Evolutionary conservation across 139 green algal species (phyloP).

Genomic region (Chlorella ohadii): DNA sequence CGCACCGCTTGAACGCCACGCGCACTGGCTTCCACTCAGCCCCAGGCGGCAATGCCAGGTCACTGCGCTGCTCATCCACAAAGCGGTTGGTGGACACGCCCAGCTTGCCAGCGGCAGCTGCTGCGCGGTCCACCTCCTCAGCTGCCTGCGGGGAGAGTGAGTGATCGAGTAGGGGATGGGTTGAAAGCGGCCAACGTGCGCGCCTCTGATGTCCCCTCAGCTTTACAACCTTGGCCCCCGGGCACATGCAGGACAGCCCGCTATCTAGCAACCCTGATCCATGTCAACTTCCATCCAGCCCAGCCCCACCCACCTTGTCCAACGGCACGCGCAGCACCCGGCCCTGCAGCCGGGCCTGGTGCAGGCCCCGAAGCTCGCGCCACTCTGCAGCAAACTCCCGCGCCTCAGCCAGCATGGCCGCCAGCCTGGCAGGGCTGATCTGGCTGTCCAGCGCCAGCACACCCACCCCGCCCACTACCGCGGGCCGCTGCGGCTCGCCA

Average conservation of each 20-base stretch:
- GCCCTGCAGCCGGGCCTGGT: slow-evolving; percentile 57
- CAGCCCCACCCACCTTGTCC: slow-evolving; percentile 34
- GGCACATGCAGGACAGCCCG: too few relatives aligned
- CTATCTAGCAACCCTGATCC: too few relatives aligned
- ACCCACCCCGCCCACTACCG: slow-evolving; percentile 56
- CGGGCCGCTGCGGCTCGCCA: neutral
- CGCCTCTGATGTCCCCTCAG: too few relatives aligned
- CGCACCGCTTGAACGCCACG: slow-evolving; percentile 44
- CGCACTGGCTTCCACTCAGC: slow-evolving; percentile 41
- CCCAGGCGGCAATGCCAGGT: slow-evolving; percentile 41
- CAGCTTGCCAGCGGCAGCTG: slow-evolving; percentile 60
- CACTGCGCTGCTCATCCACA: slow-evolving; percentile 27
- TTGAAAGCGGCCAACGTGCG: neutral
- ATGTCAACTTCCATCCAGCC: too few relatives aligned
- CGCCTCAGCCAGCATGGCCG: slow-evolving; percentile 59
- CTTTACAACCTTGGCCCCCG: too few relatives aligned
- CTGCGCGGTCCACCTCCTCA: slow-evolving; percentile 57
- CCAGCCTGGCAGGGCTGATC: slow-evolving; percentile 24
- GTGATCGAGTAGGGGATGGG: neutral
- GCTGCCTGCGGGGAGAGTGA: slow-evolving; percentile 44
- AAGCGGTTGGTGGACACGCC: slow-evolving; percentile 69
- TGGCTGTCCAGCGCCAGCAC: slow-evolving; percentile 45
- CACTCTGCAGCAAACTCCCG: slow-evolving; percentile 77
- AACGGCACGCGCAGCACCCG: slow-evolving; percentile 50
- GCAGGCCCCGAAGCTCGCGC: slow-evolving; percentile 70